Conservation (phyloP, 2,329 filamentous ascomycete species). For the Fusarium anguioides region DNA sequence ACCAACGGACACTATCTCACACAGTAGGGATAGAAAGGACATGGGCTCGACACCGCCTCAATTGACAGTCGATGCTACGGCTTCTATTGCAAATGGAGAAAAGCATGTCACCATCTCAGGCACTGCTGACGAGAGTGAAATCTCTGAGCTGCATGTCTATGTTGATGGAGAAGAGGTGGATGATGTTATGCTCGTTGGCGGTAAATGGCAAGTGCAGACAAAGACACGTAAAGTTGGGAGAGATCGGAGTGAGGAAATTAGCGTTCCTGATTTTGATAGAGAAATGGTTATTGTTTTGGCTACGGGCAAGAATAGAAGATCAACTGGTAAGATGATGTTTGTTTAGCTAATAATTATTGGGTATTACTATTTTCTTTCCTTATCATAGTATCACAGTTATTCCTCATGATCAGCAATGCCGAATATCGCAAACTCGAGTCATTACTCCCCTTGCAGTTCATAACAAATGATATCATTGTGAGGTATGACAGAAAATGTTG, state of each 20-base stretch:
- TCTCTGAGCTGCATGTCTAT: neutral
- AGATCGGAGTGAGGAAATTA: neutral
- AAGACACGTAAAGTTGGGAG: neutral
- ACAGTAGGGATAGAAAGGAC: fast-evolving
- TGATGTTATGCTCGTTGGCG: neutral
- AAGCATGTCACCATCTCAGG: neutral
- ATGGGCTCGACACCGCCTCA: neutral
- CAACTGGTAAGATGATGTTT: neutral
- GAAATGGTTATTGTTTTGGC: neutral
- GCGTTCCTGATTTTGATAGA: neutral
- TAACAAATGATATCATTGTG: no score
- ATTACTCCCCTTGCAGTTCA: no score
- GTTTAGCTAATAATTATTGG: neutral
- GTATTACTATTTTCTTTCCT: no score
- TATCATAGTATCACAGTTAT: no score
- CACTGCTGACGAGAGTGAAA: neutral
- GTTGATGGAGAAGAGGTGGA: neutral
- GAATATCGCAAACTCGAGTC: no score
- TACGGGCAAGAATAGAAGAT: neutral
- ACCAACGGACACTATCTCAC: neutral
- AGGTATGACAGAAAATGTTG: no score
- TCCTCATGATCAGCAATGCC: no score
- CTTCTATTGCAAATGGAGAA: neutral
- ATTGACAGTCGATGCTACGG: neutral
- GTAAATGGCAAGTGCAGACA: neutral